phyloP scores from a whole-genome alignment of 768 basidiomycete genomes.

The Ramaria sp. region DNA sequence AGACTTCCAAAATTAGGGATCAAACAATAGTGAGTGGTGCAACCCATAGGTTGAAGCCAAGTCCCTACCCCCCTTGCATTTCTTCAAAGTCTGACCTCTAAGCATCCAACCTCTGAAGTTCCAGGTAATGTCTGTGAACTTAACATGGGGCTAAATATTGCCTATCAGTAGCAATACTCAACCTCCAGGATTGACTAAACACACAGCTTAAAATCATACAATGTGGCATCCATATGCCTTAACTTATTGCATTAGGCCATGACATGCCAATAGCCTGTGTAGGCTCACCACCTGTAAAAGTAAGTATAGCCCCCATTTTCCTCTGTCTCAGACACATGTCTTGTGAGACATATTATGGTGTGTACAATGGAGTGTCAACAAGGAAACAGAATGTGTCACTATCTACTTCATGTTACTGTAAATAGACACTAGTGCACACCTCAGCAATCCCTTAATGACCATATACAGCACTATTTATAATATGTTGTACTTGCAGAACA shows the following conservation, averaged over 20 bases:
- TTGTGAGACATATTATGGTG: conserved; percentile 84
- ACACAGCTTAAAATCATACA: conserved; percentile 57
- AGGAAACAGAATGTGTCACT: not conserved
- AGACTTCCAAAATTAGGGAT: too few species aligned
- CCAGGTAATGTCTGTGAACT: too few species aligned
- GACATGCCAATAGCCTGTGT: too few species aligned
- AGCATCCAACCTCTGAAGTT: too few species aligned
- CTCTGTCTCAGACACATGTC: conserved; percentile 60
- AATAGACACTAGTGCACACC: conserved; percentile 16
- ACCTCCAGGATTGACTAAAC: not conserved
- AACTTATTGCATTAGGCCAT: not conserved
- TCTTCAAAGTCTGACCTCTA: too few species aligned
- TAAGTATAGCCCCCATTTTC: conserved; percentile 67
- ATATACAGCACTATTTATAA: conserved; percentile 77
- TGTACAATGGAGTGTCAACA: conserved; percentile 72
- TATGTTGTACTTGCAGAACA: conserved; percentile 83
- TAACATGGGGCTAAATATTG: too few species aligned
- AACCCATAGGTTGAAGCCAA: too few species aligned
- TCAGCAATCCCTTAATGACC: conserved; percentile 75
- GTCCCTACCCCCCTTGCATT: too few species aligned
- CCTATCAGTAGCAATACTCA: not conserved
- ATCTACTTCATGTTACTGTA: too few species aligned
- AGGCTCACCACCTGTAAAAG: conserved; percentile 65
- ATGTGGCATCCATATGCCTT: conserved; percentile 76
- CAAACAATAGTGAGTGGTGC: too few species aligned